Evolutionary conservation across 1,284 basidiomycete genomes (phyloP), one percentile per base, ranked within the genome.

Genomic region (Sanghuangporus weigelae): DNA sequence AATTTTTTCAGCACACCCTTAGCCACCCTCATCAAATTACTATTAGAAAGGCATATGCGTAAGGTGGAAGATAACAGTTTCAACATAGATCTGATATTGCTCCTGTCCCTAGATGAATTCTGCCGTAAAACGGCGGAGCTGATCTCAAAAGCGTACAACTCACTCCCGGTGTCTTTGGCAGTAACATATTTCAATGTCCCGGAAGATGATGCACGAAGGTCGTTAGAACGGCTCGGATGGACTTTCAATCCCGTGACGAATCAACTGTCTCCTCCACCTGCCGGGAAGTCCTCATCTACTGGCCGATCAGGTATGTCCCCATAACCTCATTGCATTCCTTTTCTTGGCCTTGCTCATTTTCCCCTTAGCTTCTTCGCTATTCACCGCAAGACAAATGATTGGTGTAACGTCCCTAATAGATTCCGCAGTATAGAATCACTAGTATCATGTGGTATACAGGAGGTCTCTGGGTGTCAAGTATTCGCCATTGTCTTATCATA

Each of bases 111-210:
- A 81, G 79, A 76, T 7, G 68, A 74, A 6, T 89, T 88, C 74
- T 82, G 85, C 50, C 69, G 71, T 63, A 78, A 82, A 66, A 85
- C 84, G 0, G 79, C 86, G 66, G 67, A 69, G 0, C 74, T 89
- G 8, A 69, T 90, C 19, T 79, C 82, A 11, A 80, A 77, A 69
- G 84, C 85, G n/a, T 89, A 87, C 73, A 79, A 81, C 0, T 83
- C 84, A 2, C 73, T 90, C 36, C 79, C 83, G 12, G 63, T 84
- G 6, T 63, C 77, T 2, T 74, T 86, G 4, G 84, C 82, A 4
- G 78, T 83, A 67, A 72, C 67, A 26, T 89, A 89, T 69, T 76
- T 90, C 26, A 83, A 84, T 21, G 71, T 85, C 50, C 68, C 77
- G 0, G 66, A 73, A 1, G 81, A 85, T 31, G 75, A 81, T 60